Conservation (phyloP, 331 rosid genomes). For the Acacia pycnantha region DNA sequence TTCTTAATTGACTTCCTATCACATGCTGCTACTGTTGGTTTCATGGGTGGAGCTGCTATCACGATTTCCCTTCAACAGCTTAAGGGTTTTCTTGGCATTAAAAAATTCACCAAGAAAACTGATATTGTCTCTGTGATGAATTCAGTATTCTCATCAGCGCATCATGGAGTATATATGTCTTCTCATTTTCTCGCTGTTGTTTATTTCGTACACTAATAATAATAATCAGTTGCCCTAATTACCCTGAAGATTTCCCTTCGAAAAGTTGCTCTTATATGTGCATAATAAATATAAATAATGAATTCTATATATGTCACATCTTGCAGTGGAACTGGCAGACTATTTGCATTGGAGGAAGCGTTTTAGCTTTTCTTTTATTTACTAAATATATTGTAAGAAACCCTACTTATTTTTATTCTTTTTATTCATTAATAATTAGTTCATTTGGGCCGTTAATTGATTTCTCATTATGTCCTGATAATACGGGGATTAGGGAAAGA, state of each 20-base stretch:
- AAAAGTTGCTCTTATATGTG: neutral
- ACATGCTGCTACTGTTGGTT: slow-evolving; percentile 95
- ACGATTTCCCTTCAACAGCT: slow-evolving; percentile 97
- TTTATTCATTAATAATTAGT: neutral
- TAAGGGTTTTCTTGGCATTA: slow-evolving; percentile 89
- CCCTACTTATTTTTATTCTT: neutral
- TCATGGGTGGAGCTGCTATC: slow-evolving; percentile 99
- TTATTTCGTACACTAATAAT: neutral
- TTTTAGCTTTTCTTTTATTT: slow-evolving; percentile 63
- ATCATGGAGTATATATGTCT: slow-evolving; percentile 63
- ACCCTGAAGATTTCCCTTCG: neutral
- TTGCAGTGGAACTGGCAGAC: slow-evolving; percentile 99
- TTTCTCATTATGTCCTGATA: slow-evolving; percentile 34
- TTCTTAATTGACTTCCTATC: slow-evolving; percentile 94
- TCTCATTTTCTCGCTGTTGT: slow-evolving; percentile 23
- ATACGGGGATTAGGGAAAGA: slow-evolving; percentile 73
- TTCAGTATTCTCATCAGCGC: slow-evolving; percentile 60
- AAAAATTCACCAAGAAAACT: slow-evolving; percentile 63
- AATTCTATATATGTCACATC: slow-evolving; percentile 9
- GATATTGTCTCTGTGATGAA: slow-evolving; percentile 72
- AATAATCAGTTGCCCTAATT: neutral
- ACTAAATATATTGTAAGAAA: slow-evolving; percentile 74
- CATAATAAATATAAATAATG: neutral
- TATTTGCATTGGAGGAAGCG: slow-evolving; percentile 67
- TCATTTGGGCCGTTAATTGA: slow-evolving; percentile 6